Percentiles rank a stretch among this genome's conserved stretches.
These are phyloP conservation scores for Meredithiella fracta DNA, from an alignment of 2,329 filamentous ascomycete genomes.

Conservation along the genomic window DNA sequence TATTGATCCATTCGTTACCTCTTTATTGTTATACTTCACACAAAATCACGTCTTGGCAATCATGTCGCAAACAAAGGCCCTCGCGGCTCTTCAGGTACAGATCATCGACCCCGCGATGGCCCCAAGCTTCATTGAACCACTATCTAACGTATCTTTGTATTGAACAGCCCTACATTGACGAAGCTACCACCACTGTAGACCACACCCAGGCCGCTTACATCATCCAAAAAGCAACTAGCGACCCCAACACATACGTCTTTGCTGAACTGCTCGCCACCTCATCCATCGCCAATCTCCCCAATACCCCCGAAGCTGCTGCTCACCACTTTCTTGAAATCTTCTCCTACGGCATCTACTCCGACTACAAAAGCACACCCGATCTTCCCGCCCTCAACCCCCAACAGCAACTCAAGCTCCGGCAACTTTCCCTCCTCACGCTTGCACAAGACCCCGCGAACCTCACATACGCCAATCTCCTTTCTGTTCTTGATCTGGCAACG, in stretches of 20 bases:
- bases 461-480: slow-evolving; percentile 54
- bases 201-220: slow-evolving; percentile 74
- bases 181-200: slow-evolving; percentile 71
- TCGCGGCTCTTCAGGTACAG: slow-evolving; percentile 45
- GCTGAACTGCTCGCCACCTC: slow-evolving; percentile 74
- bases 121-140: neutral
- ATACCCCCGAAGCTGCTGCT: slow-evolving; percentile 31
- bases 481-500: slow-evolving; percentile 48
- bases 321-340: slow-evolving; percentile 72
- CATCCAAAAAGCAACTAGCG: slow-evolving; percentile 74
- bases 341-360: slow-evolving; percentile 74
- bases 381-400: slow-evolving; percentile 57
- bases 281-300: slow-evolving; percentile 57
- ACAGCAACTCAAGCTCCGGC: slow-evolving; percentile 73
- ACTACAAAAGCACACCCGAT: slow-evolving; percentile 39
- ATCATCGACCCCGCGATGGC: neutral
- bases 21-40: no score
- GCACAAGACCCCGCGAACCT: slow-evolving; percentile 52
- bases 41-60: no score
- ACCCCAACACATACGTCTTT: slow-evolving; percentile 81
- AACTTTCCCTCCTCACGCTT: slow-evolving; percentile 75
- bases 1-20: no score
- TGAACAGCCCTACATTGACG: slow-evolving; percentile 69
- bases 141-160: slow-evolving; percentile 15
- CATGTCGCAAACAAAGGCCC: slow-evolving; percentile 60